Percentiles rank a stretch among this genome's conserved stretches.
These are phyloP conservation scores for Peronospora destructor DNA, from an alignment of 352 stramenopile species.

Conservation along the genomic window DNA sequence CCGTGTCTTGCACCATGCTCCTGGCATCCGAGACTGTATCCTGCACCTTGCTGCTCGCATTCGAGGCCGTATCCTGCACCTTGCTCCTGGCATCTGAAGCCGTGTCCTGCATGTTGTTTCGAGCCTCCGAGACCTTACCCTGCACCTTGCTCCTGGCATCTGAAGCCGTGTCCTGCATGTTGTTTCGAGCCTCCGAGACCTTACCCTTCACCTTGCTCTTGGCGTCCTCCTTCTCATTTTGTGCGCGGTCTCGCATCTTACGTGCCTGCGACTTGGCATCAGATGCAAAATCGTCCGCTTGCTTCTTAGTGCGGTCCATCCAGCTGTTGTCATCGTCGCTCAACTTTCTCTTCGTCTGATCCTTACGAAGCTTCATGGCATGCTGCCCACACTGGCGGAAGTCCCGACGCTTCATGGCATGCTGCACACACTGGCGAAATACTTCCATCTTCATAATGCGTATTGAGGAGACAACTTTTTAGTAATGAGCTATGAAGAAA, in stretches of 20 bases:
- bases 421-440: slow-evolving; percentile 29
- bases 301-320: slow-evolving; percentile 49
- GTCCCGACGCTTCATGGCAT: slow-evolving; percentile 9
- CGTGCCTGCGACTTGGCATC: slow-evolving; percentile 26
- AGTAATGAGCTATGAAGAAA: slow-evolving; percentile 16
- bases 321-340: slow-evolving; percentile 30
- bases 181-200: slow-evolving; percentile 30
- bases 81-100: not conserved
- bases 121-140: too few relatives aligned
- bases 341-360: slow-evolving; percentile 22
- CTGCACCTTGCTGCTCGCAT: slow-evolving; percentile 24
- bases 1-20: too few relatives aligned
- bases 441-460: slow-evolving; percentile 26
- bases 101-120: slow-evolving; percentile 18
- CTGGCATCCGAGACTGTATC: too few relatives aligned
- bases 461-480: slow-evolving; percentile 13
- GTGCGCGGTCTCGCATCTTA: slow-evolving; percentile 22
- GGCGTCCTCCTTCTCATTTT: slow-evolving; percentile 28
- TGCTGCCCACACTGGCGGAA: slow-evolving; percentile 71
- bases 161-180: slow-evolving; percentile 33
- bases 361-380: slow-evolving; percentile 33
- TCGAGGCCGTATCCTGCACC: too few relatives aligned
- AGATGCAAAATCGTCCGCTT: slow-evolving; percentile 22
- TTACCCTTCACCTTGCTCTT: slow-evolving; percentile 23
- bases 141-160: slow-evolving; percentile 26